These are phyloP conservation scores for Monascus ruber DNA, from an alignment of 2,329 filamentous ascomycete species.

Conservation along the genomic window DNA sequence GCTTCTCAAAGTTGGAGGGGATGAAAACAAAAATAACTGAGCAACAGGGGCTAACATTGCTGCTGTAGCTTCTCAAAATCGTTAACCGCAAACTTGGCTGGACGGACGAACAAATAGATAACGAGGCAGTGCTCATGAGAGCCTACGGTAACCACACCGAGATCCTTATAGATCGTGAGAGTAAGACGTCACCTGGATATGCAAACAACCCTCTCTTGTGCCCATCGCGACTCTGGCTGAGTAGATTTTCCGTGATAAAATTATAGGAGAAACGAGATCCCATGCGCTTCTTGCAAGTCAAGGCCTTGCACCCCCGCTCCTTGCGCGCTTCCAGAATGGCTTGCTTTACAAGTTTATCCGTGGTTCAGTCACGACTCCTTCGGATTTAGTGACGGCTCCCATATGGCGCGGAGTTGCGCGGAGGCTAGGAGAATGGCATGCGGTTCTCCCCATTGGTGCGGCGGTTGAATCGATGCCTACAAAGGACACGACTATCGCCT, in stretches of 20 bases:
- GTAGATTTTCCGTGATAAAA: slow-evolving; percentile 13
- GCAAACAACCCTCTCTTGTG: slow-evolving; percentile 5
- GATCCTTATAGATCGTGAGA: slow-evolving; percentile 87
- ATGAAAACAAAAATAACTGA: too few relatives aligned
- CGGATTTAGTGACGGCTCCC: slow-evolving; percentile 62
- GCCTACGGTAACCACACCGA: slow-evolving; percentile 93
- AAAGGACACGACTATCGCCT: slow-evolving; percentile 9
- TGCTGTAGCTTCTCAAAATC: slow-evolving; percentile 39
- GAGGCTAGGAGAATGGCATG: slow-evolving; percentile 88
- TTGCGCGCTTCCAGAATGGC: slow-evolving; percentile 90
- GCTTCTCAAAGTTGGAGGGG: slow-evolving; percentile 2
- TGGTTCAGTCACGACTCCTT: slow-evolving; percentile 66
- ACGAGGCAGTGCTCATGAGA: slow-evolving; percentile 74
- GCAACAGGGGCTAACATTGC: slow-evolving; percentile 8
- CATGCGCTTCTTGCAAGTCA: slow-evolving; percentile 80
- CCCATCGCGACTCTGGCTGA: slow-evolving; percentile 25
- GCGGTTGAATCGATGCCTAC: slow-evolving; percentile 20
- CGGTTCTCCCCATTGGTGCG: slow-evolving; percentile 47
- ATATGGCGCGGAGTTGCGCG: slow-evolving; percentile 77
- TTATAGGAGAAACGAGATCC: slow-evolving; percentile 48
- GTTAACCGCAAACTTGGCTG: slow-evolving; percentile 47
- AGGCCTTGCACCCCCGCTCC: slow-evolving; percentile 70
- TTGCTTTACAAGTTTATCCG: slow-evolving; percentile 87
- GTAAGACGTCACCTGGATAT: slow-evolving; percentile 40
- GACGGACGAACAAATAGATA: slow-evolving; percentile 66